A percentile compares a stretch with the other conserved stretches of the same genome.
Evolutionary conservation across 805 yeast species (phyloP).

Genomic region (Wickerhamiella azymoides): DNA sequence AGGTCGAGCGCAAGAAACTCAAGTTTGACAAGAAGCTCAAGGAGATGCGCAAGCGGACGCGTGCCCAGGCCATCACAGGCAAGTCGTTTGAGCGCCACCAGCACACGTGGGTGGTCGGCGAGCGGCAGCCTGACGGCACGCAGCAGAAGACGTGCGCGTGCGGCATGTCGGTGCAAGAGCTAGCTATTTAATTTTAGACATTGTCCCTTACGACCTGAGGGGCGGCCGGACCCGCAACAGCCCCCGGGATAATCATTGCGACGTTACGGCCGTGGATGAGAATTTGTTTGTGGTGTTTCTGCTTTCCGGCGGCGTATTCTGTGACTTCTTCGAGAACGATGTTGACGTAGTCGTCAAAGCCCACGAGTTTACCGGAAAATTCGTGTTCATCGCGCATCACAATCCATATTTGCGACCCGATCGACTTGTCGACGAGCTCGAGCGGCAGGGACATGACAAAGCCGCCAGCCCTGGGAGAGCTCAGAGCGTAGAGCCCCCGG

Average conservation of each 20-base stretch:
- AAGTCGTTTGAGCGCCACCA: conserved; percentile 48
- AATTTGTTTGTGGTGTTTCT: conserved; percentile 23
- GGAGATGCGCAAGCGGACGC: conserved; percentile 80
- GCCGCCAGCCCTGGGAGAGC: neutral
- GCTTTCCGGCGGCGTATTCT: conserved; percentile 32
- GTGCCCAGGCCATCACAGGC: conserved; percentile 73
- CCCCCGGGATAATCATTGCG: conserved; percentile 28
- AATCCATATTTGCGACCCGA: conserved; percentile 68
- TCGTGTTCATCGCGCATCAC: conserved; percentile 54
- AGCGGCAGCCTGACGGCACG: conserved; percentile 14
- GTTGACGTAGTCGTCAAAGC: conserved; percentile 89
- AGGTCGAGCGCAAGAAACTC: conserved; percentile 60
- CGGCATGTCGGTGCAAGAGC: conserved; percentile 16
- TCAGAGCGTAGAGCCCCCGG: neutral
- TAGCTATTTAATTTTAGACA: conserved; percentile 4
- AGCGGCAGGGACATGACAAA: conserved; percentile 38
- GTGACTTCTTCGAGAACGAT: conserved; percentile 71
- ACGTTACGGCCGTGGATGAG: conserved; percentile 29
- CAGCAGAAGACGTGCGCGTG: conserved; percentile 14
- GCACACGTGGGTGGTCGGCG: conserved; percentile 52
- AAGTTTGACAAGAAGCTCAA: conserved; percentile 62
- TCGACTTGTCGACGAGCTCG: conserved; percentile 76
- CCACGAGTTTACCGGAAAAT: conserved; percentile 76
- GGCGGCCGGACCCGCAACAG: conserved; percentile 16
- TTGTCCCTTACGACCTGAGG: conserved; percentile 5